Conservation (phyloP, 805 yeast genomes). For the Barnettozyma wickerhamii region DNA sequence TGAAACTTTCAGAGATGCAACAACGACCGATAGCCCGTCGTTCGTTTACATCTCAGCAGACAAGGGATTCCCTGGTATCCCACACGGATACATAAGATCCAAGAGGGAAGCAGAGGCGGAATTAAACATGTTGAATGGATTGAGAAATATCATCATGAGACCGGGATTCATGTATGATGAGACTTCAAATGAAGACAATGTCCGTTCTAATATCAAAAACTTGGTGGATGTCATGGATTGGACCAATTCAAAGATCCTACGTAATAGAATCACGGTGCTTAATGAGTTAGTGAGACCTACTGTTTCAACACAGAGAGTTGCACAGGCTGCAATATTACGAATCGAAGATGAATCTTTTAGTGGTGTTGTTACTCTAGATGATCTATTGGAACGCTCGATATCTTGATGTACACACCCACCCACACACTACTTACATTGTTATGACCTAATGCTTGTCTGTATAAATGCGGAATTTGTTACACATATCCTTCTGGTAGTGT, state of each 20-base stretch:
- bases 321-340: slow-evolving; percentile 50
- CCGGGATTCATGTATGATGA: slow-evolving; percentile 85
- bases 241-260: slow-evolving; percentile 39
- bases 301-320: slow-evolving; percentile 65
- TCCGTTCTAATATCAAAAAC: slow-evolving; percentile 38
- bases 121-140: slow-evolving; percentile 36
- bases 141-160: slow-evolving; percentile 63
- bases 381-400: slow-evolving; percentile 28
- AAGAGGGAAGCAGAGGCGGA: slow-evolving; percentile 75
- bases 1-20: slow-evolving; percentile 39
- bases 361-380: slow-evolving; percentile 60
- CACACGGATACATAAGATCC: slow-evolving; percentile 66
- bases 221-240: slow-evolving; percentile 40
- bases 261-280: slow-evolving; percentile 33
- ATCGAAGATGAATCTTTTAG: slow-evolving; percentile 43
- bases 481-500: no score
- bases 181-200: slow-evolving; percentile 25
- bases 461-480: no score
- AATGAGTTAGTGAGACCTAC: slow-evolving; percentile 56
- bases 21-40: slow-evolving; percentile 30
- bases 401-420: not conserved
- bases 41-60: slow-evolving; percentile 85
- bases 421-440: not conserved
- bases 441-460: no score
- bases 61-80: slow-evolving; percentile 60